These are phyloP conservation scores for Nannochloropsis granulata DNA, from an alignment of 108 stramenopile genomes.

Conservation along the genomic window DNA sequence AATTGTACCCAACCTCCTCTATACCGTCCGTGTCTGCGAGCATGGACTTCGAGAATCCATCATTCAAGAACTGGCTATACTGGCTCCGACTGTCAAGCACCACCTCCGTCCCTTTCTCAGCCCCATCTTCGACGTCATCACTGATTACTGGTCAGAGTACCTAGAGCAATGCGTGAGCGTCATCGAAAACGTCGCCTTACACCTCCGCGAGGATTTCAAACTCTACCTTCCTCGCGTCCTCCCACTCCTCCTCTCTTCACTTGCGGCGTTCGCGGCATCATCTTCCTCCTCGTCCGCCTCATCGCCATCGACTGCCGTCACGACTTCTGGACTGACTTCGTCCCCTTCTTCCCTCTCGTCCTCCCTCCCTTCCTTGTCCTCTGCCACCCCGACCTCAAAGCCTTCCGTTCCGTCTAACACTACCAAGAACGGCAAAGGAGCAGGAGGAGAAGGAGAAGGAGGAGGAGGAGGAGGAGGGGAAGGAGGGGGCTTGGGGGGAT, in stretches of 20 bases:
- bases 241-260: conserved; percentile 43
- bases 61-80: conserved; percentile 62
- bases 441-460: background rate
- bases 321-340: background rate
- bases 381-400: background rate
- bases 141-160: conserved; percentile 72
- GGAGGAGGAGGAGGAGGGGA: background rate
- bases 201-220: conserved; percentile 63
- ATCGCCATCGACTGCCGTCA: background rate
- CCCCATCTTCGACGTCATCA: conserved; percentile 68
- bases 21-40: conserved; percentile 51
- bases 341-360: background rate
- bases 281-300: background rate
- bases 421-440: background rate
- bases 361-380: background rate
- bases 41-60: conserved; percentile 68
- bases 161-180: conserved; percentile 61
- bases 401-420: background rate
- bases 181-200: conserved; percentile 58
- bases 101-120: conserved; percentile 70
- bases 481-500: background rate
- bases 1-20: conserved; percentile 74
- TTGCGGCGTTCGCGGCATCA: background rate
- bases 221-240: conserved; percentile 57
- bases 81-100: conserved; percentile 66